Percentiles rank a stretch among this genome's conserved stretches.
Conservation (phyloP, 768 basidiomycete species). For the Nidula microcarpa region DNA sequence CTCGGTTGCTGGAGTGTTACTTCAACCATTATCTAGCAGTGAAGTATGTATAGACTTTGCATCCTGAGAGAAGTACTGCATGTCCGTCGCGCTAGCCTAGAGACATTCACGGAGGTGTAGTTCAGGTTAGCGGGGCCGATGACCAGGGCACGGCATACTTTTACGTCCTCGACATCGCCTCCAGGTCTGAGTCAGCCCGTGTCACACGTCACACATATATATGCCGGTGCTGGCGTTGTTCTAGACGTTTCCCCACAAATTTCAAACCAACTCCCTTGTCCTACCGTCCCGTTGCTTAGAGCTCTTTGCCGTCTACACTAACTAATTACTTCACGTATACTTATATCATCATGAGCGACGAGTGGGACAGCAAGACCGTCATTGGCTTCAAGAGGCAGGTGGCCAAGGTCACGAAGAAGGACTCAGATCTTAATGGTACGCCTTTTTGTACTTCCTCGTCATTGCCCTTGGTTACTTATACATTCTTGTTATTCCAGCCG, state of each 20-base stretch:
- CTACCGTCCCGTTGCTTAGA: slow-evolving; percentile 3
- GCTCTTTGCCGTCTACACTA: slow-evolving; percentile 1
- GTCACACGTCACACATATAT: not conserved
- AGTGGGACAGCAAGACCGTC: slow-evolving; percentile 72
- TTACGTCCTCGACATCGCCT: not conserved
- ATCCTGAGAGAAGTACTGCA: too few species aligned
- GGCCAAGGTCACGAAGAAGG: slow-evolving; percentile 62
- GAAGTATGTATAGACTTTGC: too few species aligned
- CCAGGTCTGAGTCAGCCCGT: not conserved
- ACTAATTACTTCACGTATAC: slow-evolving; percentile 1
- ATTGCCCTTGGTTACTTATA: not conserved
- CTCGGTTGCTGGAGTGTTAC: too few species aligned
- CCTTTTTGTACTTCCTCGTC: slow-evolving; percentile 4
- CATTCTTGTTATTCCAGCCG: slow-evolving; percentile 40
- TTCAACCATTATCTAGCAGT: too few species aligned
- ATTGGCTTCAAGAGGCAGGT: slow-evolving; percentile 67
- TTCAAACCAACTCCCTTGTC: not conserved
- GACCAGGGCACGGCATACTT: not conserved
- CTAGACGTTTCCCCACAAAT: not conserved
- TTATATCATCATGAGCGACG: slow-evolving; percentile 42
- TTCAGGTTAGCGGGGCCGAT: not conserved
- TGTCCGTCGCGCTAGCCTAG: too few species aligned
- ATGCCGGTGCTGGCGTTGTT: not conserved
- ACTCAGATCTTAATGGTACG: slow-evolving; percentile 53
- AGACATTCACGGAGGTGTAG: too few species aligned